phyloP scores from a whole-genome alignment of 2,329 filamentous ascomycete genomes.

The Passalora sequoiae region DNA sequence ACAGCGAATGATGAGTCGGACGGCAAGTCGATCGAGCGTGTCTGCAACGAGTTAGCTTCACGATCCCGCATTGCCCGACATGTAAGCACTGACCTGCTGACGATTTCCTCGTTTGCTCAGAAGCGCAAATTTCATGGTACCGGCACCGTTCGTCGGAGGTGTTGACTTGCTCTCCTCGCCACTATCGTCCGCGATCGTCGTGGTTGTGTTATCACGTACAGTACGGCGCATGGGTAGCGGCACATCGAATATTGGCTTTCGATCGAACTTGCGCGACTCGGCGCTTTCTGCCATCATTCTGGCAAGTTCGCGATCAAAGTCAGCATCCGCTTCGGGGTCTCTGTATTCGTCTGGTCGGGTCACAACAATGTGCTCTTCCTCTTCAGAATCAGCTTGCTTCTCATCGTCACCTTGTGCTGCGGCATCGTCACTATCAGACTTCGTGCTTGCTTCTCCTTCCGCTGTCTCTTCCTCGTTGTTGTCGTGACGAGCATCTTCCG shows the following conservation, averaged over 20 bases:
- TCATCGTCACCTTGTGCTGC: constrained; percentile 39
- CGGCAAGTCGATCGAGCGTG: constrained; percentile 81
- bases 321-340: constrained; percentile 89
- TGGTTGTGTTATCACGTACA: constrained; percentile 54
- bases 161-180: constrained; percentile 35
- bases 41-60: constrained; percentile 50
- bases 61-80: too few species aligned
- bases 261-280: constrained; percentile 92
- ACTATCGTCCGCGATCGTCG: constrained; percentile 38
- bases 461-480: constrained; percentile 57
- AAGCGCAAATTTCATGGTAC: constrained; percentile 94
- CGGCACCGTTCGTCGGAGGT: constrained; percentile 33
- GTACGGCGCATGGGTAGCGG: constrained; percentile 78
- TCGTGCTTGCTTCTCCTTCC: constrained; percentile 44
- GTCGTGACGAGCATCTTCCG: constrained; percentile 70
- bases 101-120: constrained; percentile 94
- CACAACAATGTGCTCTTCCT: constrained; percentile 85
- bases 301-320: constrained; percentile 95
- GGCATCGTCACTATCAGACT: constrained; percentile 52
- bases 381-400: constrained; percentile 50
- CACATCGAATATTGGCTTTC: constrained; percentile 92
- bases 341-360: constrained; percentile 84
- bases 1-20: constrained; percentile 91
- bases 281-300: constrained; percentile 98
- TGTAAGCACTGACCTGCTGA: constrained; percentile 68